A percentile compares a stretch with the other conserved stretches of the same genome.
Evolutionary conservation across 2,329 filamentous ascomycete species (phyloP).

Genomic region (Aureobasidium sp.): DNA sequence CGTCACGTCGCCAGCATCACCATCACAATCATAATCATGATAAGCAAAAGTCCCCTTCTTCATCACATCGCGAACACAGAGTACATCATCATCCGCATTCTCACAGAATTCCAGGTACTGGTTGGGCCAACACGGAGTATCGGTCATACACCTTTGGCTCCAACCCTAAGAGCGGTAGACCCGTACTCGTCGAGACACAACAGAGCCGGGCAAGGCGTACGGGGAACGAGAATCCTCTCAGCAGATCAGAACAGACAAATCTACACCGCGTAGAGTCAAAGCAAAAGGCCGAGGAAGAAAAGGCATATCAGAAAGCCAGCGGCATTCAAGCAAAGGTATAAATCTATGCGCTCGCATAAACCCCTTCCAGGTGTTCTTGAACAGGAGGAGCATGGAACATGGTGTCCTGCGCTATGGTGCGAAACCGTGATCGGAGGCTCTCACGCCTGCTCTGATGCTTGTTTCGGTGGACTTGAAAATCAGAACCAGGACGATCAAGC

Average conservation of each 20-base stretch:
- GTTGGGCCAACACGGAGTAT: slow-evolving; percentile 68
- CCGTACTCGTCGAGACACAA: slow-evolving; percentile 43
- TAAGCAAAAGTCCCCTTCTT: background rate
- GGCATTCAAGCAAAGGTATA: slow-evolving; percentile 20
- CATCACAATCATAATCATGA: background rate
- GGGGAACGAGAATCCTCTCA: slow-evolving; percentile 27
- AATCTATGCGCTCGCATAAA: background rate
- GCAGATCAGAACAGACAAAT: slow-evolving; percentile 28
- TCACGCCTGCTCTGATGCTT: background rate
- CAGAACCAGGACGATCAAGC: background rate
- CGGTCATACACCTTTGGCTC: slow-evolving; percentile 47
- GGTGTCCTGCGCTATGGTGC: background rate
- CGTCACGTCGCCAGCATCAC: background rate
- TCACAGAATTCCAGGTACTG: slow-evolving; percentile 49
- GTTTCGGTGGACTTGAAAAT: background rate
- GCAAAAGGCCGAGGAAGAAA: slow-evolving; percentile 13
- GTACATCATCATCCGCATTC: slow-evolving; percentile 9
- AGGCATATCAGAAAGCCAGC: slow-evolving; percentile 16
- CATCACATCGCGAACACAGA: background rate
- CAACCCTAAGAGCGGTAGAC: background rate
- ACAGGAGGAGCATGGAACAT: background rate
- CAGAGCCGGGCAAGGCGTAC: slow-evolving; percentile 25
- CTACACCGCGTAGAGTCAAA: slow-evolving; percentile 22
- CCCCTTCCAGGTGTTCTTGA: background rate
- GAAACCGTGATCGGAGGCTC: background rate